phyloP scores from a whole-genome alignment of 2,329 filamentous ascomycete genomes.

The Arthrobotrys pseudoclavata region DNA sequence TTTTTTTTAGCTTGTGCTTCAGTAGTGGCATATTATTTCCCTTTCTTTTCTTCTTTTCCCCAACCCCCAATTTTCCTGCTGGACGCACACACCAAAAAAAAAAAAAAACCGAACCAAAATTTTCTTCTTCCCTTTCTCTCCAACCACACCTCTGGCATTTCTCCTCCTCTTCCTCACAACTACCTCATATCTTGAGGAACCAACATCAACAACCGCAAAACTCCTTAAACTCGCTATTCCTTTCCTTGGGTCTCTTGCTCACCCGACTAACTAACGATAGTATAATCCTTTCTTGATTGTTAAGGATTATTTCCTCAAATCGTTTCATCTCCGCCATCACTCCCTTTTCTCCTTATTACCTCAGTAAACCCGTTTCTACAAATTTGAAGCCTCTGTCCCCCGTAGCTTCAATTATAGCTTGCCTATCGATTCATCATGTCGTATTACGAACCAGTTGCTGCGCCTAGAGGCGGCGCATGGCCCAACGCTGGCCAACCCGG shows the following conservation, averaged over 20 bases:
- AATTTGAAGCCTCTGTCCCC: constrained; percentile 54
- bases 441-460: constrained; percentile 59
- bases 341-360: constrained; percentile 45
- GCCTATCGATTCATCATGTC: constrained; percentile 57
- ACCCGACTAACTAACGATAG: constrained; percentile 16
- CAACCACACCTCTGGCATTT: constrained; percentile 60
- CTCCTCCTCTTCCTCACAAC: constrained; percentile 58
- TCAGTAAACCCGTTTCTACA: constrained; percentile 33
- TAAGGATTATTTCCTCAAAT: constrained; percentile 57
- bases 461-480: constrained; percentile 58
- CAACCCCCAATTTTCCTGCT: constrained; percentile 55
- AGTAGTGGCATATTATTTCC: constrained; percentile 55
- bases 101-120: constrained; percentile 60
- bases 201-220: constrained; percentile 47
- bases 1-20: constrained; percentile 35
- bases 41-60: constrained; percentile 60
- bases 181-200: constrained; percentile 56
- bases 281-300: constrained; percentile 60
- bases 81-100: constrained; percentile 61
- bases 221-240: constrained; percentile 42
- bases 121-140: constrained; percentile 60
- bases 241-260: constrained; percentile 34
- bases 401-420: constrained; percentile 54
- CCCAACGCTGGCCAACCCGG: constrained; percentile 44
- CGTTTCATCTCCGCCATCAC: constrained; percentile 43